These are phyloP conservation scores for Amorphotheca resinae DNA, from an alignment of 495 filamentous ascomycete genomes.

Conservation along the genomic window DNA sequence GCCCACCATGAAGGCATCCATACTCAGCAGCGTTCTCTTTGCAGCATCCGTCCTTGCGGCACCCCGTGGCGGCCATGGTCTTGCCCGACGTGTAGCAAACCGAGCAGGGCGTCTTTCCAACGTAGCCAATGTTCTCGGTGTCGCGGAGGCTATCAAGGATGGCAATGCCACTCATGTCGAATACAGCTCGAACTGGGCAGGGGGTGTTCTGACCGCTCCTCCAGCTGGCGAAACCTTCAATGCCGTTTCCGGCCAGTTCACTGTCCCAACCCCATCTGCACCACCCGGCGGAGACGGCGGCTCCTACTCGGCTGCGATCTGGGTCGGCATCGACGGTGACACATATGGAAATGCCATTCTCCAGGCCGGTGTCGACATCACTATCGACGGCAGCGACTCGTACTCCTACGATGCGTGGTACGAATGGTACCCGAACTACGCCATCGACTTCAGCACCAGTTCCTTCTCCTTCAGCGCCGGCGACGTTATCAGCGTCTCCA, in stretches of 20 bases:
- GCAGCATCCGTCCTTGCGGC: neutral
- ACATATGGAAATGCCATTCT: conserved; percentile 43
- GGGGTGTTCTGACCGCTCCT: conserved; percentile 28
- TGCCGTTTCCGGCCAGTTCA: conserved; percentile 40
- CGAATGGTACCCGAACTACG: conserved; percentile 49
- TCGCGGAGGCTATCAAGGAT: neutral
- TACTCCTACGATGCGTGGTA: conserved; percentile 47
- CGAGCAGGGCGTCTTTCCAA: neutral
- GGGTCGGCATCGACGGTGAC: conserved; percentile 51
- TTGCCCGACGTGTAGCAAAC: neutral
- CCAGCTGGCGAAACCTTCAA: conserved; percentile 32
- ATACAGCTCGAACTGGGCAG: conserved; percentile 51
- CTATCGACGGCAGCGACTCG: conserved; percentile 24
- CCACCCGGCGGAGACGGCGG: conserved; percentile 28
- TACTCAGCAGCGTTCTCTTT: conserved; percentile 2
- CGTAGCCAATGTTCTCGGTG: neutral
- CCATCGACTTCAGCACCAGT: conserved; percentile 39
- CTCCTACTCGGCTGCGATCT: conserved; percentile 40
- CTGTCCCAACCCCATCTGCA: conserved; percentile 34
- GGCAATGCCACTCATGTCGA: conserved; percentile 1
- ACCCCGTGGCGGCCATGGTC: neutral
- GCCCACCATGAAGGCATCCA: conserved; percentile 6
- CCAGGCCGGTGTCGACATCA: conserved; percentile 49
- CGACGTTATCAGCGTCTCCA: conserved; percentile 40
- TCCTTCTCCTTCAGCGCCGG: conserved; percentile 37